These are phyloP conservation scores for Capsicum pubescens DNA, from an alignment of 257 asterid species.

Conservation along the genomic window DNA sequence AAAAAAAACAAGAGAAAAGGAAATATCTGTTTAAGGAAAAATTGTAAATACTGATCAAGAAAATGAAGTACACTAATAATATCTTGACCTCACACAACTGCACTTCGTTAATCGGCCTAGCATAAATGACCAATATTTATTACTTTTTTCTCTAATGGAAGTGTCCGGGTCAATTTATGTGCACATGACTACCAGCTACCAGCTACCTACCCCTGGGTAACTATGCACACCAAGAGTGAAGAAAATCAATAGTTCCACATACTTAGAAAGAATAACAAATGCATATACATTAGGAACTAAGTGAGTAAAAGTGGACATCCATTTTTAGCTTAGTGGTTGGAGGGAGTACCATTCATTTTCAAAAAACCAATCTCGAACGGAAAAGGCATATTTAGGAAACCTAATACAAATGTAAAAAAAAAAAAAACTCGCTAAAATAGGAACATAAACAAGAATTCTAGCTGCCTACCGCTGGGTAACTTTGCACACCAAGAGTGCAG, in stretches of 20 bases:
- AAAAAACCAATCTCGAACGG: too few relatives aligned
- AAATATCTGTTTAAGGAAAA: neutral
- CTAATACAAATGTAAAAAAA: too few relatives aligned
- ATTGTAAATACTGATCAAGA: neutral
- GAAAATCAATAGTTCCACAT: too few relatives aligned
- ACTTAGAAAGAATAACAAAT: too few relatives aligned
- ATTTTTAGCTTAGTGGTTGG: too few relatives aligned
- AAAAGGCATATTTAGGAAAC: too few relatives aligned
- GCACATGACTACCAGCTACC: neutral
- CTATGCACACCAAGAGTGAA: too few relatives aligned
- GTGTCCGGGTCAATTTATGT: neutral
- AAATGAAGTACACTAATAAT: neutral
- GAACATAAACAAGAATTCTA: too few relatives aligned
- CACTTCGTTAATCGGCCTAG: neutral
- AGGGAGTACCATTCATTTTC: too few relatives aligned
- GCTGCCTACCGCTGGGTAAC: neutral
- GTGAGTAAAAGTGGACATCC: too few relatives aligned
- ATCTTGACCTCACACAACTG: neutral
- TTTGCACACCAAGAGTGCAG: constrained; percentile 13
- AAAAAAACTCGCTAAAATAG: too few relatives aligned
- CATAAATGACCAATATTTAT: neutral
- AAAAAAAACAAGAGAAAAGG: neutral
- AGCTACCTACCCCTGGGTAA: neutral
- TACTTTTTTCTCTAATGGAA: neutral
- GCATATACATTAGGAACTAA: too few relatives aligned